These are phyloP conservation scores for Globisporangium spiculum DNA, from an alignment of 352 stramenopile species.

Conservation along the genomic window DNA sequence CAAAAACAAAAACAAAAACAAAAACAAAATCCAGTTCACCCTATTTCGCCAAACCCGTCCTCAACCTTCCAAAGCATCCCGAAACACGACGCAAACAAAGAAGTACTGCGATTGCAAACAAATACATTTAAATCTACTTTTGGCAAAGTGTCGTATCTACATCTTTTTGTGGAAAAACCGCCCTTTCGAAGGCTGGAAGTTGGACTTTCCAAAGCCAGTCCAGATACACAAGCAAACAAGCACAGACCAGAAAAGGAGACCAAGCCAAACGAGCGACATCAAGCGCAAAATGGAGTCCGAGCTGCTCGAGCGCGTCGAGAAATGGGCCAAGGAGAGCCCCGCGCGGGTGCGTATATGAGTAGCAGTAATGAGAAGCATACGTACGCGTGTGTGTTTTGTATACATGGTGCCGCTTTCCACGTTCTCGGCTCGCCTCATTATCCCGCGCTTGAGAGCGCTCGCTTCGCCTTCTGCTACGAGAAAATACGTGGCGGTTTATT, in stretches of 20 bases:
- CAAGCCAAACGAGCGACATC: neutral
- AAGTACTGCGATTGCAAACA: no score
- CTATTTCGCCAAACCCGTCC: neutral
- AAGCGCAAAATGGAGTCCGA: constrained; percentile 53
- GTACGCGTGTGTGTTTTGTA: neutral
- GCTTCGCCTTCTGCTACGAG: neutral
- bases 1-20: neutral
- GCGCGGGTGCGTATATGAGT: constrained; percentile 35
- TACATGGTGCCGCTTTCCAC: neutral
- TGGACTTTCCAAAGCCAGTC: neutral
- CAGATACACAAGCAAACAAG: neutral
- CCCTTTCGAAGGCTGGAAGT: neutral
- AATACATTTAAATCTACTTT: neutral
- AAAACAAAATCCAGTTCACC: neutral
- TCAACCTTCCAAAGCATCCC: neutral
- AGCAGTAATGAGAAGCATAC: neutral
- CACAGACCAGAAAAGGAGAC: neutral
- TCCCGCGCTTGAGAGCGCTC: neutral
- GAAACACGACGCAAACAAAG: neutral
- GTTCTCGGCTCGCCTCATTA: neutral
- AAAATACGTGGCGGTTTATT: neutral
- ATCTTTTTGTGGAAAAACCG: neutral
- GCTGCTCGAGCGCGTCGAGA: constrained; percentile 68
- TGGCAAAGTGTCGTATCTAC: neutral
- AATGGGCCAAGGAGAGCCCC: constrained; percentile 73